A percentile compares a stretch with the other conserved stretches of the same genome.
phyloP scores from a whole-genome alignment of 2,329 filamentous ascomycete species.

The Fusarium pseudocircinatum region DNA sequence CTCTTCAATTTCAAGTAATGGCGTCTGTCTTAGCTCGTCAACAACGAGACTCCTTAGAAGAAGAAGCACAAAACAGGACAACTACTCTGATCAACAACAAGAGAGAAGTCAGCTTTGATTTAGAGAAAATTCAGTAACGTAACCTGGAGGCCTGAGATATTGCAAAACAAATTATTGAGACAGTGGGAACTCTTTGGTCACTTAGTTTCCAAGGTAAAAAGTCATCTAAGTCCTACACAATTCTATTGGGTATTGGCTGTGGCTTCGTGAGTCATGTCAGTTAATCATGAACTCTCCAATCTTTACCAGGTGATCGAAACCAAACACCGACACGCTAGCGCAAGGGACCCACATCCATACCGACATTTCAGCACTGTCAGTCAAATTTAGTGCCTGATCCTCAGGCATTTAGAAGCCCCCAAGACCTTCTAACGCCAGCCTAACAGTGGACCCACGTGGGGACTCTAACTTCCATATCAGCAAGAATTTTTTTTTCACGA shows the following conservation, averaged over 20 bases:
- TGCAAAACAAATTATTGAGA: too few species aligned
- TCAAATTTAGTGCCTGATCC: neutral
- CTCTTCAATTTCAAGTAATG: too few species aligned
- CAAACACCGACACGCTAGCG: neutral
- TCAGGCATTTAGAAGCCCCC: neutral
- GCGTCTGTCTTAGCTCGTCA: too few species aligned
- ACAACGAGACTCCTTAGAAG: too few species aligned
- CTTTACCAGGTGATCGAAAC: neutral
- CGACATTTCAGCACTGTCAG: neutral
- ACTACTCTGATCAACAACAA: too few species aligned
- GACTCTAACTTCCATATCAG: conserved; percentile 6
- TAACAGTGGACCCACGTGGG: conserved; percentile 38
- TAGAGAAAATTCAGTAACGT: too few species aligned
- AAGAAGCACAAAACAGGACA: too few species aligned
- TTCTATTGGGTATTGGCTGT: neutral
- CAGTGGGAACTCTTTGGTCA: too few species aligned
- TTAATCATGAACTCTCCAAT: neutral
- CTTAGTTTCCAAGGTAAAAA: fast-evolving
- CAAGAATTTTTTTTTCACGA: conserved; percentile 29
- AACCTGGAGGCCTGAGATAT: too few species aligned
- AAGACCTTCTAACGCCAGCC: conserved; percentile 7
- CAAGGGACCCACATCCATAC: neutral
- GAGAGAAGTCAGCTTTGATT: too few species aligned
- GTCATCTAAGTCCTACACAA: fast-evolving
- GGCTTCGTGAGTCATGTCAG: neutral